A percentile compares a stretch with the other conserved stretches of the same genome.
phyloP scores from a whole-genome alignment of 257 asterid species.

The Solanum clarkiae region DNA sequence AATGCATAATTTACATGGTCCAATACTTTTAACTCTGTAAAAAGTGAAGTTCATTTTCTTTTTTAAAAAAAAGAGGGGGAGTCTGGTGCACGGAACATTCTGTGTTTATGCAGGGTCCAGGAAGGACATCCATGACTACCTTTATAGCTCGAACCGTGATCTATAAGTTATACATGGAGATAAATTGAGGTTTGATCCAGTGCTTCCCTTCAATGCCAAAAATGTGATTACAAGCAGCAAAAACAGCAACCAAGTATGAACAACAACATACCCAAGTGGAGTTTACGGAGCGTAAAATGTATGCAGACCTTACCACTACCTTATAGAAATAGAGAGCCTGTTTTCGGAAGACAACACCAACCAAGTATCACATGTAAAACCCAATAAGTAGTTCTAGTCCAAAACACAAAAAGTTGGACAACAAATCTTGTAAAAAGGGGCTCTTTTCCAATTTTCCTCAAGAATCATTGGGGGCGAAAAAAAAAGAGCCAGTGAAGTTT shows the following conservation, averaged over 20 bases:
- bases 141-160: neutral
- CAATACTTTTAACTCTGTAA: neutral
- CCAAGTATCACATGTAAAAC: neutral
- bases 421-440: neutral
- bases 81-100: neutral
- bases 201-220: neutral
- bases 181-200: neutral
- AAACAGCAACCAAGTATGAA: neutral
- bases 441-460: neutral
- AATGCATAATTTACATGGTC: neutral
- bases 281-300: no score
- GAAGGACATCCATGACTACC: neutral
- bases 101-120: fast-evolving
- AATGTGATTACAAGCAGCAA: neutral
- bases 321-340: no score
- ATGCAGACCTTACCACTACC: no score
- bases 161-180: neutral
- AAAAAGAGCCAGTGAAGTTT: neutral
- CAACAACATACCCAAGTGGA: no score
- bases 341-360: neutral
- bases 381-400: neutral
- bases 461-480: neutral
- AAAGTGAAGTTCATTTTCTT: neutral
- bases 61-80: neutral
- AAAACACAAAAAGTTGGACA: neutral